Percentiles rank a stretch among this genome's conserved stretches.
Conservation (phyloP, 176 grass and related monocot species). For the Stipa capillata region DNA sequence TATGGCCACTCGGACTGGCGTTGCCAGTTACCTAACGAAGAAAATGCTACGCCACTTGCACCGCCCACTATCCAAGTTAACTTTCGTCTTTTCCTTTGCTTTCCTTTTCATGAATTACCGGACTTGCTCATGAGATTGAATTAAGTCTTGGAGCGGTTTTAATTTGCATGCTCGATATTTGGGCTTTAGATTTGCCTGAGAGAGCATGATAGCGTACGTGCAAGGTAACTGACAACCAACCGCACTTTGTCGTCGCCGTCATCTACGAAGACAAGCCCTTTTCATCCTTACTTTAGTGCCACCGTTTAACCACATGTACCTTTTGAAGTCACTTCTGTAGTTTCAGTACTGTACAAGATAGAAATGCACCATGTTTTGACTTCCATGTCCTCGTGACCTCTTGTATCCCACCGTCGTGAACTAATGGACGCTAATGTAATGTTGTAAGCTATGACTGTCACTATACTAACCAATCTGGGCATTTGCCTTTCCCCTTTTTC, state of each 20-base stretch:
- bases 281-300: not conserved
- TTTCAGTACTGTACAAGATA: not conserved
- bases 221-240: not conserved
- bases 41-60: slow-evolving; percentile 22
- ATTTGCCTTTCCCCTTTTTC: not conserved
- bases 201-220: not conserved
- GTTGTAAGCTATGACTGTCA: not conserved
- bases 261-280: not conserved
- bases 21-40: slow-evolving; percentile 14
- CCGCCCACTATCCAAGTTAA: slow-evolving; percentile 13
- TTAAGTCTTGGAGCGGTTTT: not conserved
- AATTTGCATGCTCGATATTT: not conserved
- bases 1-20: not conserved
- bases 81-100: not conserved
- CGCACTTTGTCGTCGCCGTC: not conserved
- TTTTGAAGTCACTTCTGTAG: not conserved
- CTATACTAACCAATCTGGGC: not conserved
- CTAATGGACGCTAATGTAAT: not conserved
- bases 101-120: not conserved
- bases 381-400: not conserved
- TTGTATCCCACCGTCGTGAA: not conserved
- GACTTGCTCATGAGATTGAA: not conserved
- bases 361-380: no score
- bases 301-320: not conserved
- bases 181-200: not conserved